A percentile compares a stretch with the other conserved stretches of the same genome.
phyloP scores from a whole-genome alignment of 2,329 filamentous ascomycete genomes.

The Pestalotiopsis sp. region DNA sequence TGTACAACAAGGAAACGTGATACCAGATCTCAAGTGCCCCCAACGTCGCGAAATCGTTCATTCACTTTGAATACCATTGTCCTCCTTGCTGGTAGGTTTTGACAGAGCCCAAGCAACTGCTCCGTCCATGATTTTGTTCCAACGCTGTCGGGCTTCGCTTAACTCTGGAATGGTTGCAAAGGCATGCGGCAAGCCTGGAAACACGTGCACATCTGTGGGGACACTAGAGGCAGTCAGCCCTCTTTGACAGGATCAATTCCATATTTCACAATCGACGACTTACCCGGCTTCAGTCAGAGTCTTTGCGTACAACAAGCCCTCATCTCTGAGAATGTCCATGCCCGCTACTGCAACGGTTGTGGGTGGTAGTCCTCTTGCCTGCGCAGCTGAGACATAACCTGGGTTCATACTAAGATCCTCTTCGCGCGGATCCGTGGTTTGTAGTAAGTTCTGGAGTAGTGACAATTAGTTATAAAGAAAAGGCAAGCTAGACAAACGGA shows the following conservation, averaged over 20 bases:
- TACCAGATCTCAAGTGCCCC: not conserved
- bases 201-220: conserved; percentile 1
- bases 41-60: not conserved
- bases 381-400: not conserved
- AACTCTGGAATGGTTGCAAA: not conserved
- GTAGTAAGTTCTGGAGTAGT: not conserved
- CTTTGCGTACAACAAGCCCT: not conserved
- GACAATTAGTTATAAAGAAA: not conserved
- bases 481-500: not conserved
- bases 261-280: not conserved
- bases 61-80: not conserved
- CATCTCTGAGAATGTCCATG: not conserved
- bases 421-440: not conserved
- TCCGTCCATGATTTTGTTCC: not conserved
- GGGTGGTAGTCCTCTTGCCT: not conserved
- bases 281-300: not conserved
- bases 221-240: not conserved
- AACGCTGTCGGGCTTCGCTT: not conserved
- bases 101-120: conserved; percentile 1
- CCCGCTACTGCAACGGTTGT: not conserved
- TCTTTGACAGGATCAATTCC: not conserved
- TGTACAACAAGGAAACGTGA: not conserved
- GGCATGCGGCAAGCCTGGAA: conserved; percentile 7
- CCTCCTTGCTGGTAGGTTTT: not conserved
- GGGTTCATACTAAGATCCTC: conserved; percentile 2